These are phyloP conservation scores for Neurospora tetraspora DNA, from an alignment of 495 filamentous ascomycete species.

Conservation along the genomic window DNA sequence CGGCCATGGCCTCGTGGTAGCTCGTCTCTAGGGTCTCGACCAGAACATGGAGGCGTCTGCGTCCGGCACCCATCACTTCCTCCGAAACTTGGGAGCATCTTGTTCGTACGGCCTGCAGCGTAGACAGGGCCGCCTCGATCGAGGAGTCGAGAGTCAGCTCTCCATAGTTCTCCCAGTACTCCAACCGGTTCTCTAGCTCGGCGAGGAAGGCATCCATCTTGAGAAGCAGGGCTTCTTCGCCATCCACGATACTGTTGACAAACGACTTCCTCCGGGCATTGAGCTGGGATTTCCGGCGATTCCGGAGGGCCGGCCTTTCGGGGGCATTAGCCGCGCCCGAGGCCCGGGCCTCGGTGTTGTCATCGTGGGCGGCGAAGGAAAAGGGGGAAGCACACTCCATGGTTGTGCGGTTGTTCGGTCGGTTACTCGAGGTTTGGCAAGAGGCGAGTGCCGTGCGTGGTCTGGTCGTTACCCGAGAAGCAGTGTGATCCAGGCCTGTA, in stretches of 20 bases:
- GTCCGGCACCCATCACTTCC: conserved; percentile 79
- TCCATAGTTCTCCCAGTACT: conserved; percentile 81
- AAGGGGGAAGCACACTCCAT: conserved; percentile 24
- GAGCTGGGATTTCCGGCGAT: conserved; percentile 58
- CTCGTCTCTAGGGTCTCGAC: conserved; percentile 88
- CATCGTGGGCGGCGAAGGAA: conserved; percentile 26
- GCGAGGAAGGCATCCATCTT: conserved; percentile 73
- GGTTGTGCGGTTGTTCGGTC: conserved; percentile 3
- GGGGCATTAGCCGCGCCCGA: conserved; percentile 24
- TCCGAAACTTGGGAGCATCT: conserved; percentile 87
- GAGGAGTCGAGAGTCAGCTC: conserved; percentile 74
- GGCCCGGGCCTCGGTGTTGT: conserved; percentile 15
- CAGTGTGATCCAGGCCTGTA: background rate
- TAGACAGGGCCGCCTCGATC: conserved; percentile 70
- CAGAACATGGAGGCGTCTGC: conserved; percentile 72
- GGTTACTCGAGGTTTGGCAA: background rate
- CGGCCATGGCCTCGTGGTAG: conserved; percentile 80
- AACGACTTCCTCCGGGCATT: conserved; percentile 48
- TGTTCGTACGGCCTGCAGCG: conserved; percentile 75
- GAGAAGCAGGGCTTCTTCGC: conserved; percentile 55
- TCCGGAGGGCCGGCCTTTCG: conserved; percentile 19
- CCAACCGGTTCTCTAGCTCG: conserved; percentile 75
- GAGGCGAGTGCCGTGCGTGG: background rate
- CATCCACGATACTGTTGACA: conserved; percentile 53
- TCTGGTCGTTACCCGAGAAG: background rate